Conservation (phyloP, 1,284 basidiomycete genomes). For the Nidula niveotomentosa region DNA sequence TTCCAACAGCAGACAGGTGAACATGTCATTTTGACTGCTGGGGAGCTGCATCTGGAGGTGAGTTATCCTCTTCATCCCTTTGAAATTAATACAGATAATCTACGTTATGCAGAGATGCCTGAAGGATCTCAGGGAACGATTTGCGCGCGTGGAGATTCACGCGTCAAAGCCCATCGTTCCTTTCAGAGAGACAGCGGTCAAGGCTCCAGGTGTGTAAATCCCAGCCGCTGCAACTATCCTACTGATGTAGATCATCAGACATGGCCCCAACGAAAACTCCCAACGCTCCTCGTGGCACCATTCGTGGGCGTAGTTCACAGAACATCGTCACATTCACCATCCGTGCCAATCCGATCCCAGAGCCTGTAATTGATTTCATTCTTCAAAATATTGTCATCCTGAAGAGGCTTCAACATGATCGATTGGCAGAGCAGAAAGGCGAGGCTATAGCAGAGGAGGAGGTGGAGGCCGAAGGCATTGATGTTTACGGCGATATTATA, state of each 20-base stretch:
- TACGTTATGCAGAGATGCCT: constrained; percentile 73
- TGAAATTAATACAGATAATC: constrained; percentile 1
- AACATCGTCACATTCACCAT: constrained; percentile 84
- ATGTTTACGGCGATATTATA: constrained; percentile 57
- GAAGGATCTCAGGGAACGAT: constrained; percentile 93
- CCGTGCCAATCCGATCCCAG: constrained; percentile 81
- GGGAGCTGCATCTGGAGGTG: constrained; percentile 96
- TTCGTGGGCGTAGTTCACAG: constrained; percentile 68
- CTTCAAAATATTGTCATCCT: constrained; percentile 68
- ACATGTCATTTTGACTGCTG: constrained; percentile 95
- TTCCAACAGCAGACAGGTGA: constrained; percentile 98
- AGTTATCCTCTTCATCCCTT: constrained; percentile 6
- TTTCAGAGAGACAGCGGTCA: constrained; percentile 94
- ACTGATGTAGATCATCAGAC: constrained; percentile 45
- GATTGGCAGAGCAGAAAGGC: constrained; percentile 29
- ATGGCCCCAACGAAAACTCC: constrained; percentile 86
- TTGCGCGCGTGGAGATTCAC: constrained; percentile 92
- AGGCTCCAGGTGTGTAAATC: constrained; percentile 57
- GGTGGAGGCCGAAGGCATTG: constrained; percentile 40
- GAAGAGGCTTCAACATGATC: constrained; percentile 53
- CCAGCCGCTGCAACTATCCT: constrained; percentile 1
- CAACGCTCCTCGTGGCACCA: constrained; percentile 77
- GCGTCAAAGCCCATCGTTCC: constrained; percentile 96
- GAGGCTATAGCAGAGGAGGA: constrained; percentile 26
- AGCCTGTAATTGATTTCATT: constrained; percentile 55